Base-by-base conservation (phyloP, 768 basidiomycete species). In the Podaxis sp. region DNA sequence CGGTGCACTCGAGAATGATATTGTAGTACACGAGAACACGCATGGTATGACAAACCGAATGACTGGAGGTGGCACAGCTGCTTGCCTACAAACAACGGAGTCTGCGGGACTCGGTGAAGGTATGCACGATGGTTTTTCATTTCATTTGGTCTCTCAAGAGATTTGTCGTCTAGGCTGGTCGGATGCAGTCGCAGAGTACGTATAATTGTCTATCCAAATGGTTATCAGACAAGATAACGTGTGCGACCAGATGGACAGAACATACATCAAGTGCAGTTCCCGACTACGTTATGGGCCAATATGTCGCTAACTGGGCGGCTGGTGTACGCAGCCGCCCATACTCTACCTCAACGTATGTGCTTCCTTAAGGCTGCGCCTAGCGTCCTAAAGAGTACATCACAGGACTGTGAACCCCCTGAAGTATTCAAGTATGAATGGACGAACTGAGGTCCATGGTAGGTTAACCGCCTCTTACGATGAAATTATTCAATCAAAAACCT, bases 81-180 rank as follows among this genome's bases (percentile, higher is more conserved):
- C 78, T 15, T 86, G 85, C 72, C 74, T 85, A 57, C 78, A 81
- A 64, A 81, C 75, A 40, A 76, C 75, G 33, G 84, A 85, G 67
- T 76, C 83, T 26, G 80, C 79, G 39, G 84, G 84, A 26, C 81
- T 86, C 77, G 84, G 84, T 54, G 84, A 87, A 66, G 72, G 61
- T 63, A 39, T 2, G 54, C 6, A 48, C 9, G 26, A 13, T 9
- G 1, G 24, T 1, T 13, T 24, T 6, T 39, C 54, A 9, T 6
- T 40, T 56, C 13, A 22, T 24, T 28, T 12, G 12, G 6, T 24
- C 38, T 24, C 49, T 51, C 26, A 51, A 51, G 12, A 51, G 15
- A 9, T 28, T 33, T 36, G 28, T n/a, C 8, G 3, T 19, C 2
- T 40, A 63, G 61, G 72, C 9, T 73, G 74, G 74, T 83, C 82